Evolutionary conservation across 164 flowering plant genomes (phyloP).

Genomic region (Cinnamomum micranthum): DNA sequence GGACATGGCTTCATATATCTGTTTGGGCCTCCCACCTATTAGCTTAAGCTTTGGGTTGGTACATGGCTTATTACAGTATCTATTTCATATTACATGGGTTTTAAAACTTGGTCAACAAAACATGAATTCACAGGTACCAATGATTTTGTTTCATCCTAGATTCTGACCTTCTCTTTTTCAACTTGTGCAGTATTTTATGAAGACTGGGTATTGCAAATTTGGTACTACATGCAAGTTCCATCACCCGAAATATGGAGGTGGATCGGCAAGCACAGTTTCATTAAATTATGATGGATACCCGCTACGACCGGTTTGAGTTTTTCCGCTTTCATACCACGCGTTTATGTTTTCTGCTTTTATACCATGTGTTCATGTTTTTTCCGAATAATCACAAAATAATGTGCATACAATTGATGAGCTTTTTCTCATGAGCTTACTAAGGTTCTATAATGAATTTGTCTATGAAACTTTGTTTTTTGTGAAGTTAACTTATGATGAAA

Average conservation of each 20-base stretch:
- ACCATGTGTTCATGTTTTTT: background rate
- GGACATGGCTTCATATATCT: no score
- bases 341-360: background rate
- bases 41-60: no score
- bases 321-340: background rate
- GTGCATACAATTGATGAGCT: background rate
- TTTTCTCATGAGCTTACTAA: background rate
- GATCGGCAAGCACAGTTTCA: conserved; percentile 42
- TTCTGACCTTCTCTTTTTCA: background rate
- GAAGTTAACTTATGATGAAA: background rate
- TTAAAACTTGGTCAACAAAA: background rate
- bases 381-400: background rate
- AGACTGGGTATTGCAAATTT: conserved; percentile 88
- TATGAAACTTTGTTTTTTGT: background rate
- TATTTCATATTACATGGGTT: background rate
- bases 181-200: conserved; percentile 69
- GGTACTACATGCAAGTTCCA: conserved; percentile 94
- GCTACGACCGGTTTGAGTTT: conserved; percentile 64
- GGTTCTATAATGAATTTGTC: background rate
- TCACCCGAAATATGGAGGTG: conserved; percentile 78
- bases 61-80: no score
- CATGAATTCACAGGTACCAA: background rate
- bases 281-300: conserved; percentile 84
- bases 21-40: no score
- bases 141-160: conserved; percentile 1